Evolutionary conservation across 2,329 filamentous ascomycete species (phyloP).

Genomic region (Nemania sp.): DNA sequence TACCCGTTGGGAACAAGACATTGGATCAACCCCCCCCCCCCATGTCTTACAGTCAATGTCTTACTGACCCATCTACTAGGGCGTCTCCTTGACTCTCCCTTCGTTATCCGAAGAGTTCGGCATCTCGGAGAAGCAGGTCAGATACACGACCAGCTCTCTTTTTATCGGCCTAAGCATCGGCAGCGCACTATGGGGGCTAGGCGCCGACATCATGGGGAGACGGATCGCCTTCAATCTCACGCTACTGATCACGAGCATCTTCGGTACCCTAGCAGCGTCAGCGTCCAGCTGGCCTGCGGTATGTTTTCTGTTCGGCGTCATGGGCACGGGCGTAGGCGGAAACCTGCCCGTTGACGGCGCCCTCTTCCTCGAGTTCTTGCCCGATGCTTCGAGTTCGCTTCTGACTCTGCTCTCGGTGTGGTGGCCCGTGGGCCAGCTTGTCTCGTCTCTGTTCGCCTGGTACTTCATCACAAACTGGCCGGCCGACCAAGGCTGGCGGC

Average conservation of each 20-base stretch:
- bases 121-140: constrained; percentile 69
- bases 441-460: constrained; percentile 75
- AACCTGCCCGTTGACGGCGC: constrained; percentile 55
- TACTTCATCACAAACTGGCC: constrained; percentile 73
- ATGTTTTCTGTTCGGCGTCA: constrained; percentile 46
- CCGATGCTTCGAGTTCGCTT: constrained; percentile 72
- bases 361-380: constrained; percentile 82
- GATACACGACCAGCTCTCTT: constrained; percentile 79
- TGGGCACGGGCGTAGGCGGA: constrained; percentile 32
- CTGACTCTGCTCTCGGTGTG: constrained; percentile 82
- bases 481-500: constrained; percentile 75
- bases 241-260: constrained; percentile 73
- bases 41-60: constrained; percentile 23
- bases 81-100: constrained; percentile 76
- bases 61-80: constrained; percentile 49
- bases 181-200: constrained; percentile 79
- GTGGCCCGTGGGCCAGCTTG: constrained; percentile 84
- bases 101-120: constrained; percentile 76
- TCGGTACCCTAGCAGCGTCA: constrained; percentile 72
- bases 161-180: constrained; percentile 79
- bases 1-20: constrained; percentile 3
- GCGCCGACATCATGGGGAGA: constrained; percentile 77
- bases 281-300: constrained; percentile 69
- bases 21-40: background rate
- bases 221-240: constrained; percentile 82